A percentile compares a stretch with the other conserved stretches of the same genome.
phyloP scores from a whole-genome alignment of 2,329 filamentous ascomycete genomes.

The Colletotrichum noveboracense region DNA sequence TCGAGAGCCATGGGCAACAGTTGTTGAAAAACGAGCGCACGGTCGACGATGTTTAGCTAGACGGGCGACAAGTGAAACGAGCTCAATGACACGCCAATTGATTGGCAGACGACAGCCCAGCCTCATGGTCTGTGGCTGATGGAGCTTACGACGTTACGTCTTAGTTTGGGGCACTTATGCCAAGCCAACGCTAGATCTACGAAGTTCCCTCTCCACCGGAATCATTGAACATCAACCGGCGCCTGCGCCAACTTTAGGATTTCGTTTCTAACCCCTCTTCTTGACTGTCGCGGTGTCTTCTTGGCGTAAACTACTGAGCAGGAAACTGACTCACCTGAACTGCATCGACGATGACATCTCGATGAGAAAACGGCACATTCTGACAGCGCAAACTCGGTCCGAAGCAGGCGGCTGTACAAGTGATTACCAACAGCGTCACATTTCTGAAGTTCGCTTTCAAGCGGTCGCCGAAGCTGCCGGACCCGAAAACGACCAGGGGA shows the following conservation, averaged over 20 bases:
- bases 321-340: neutral
- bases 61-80: slow-evolving; percentile 7
- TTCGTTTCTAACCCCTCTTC: slow-evolving; percentile 1
- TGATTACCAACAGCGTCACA: neutral
- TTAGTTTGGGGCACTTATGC: neutral
- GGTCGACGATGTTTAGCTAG: neutral
- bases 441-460: neutral
- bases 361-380: neutral
- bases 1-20: slow-evolving; percentile 12
- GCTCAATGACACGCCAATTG: neutral
- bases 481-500: neutral
- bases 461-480: neutral
- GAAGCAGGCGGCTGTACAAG: neutral
- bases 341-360: neutral
- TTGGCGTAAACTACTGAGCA: neutral
- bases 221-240: neutral
- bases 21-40: neutral
- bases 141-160: neutral
- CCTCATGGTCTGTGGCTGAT: neutral
- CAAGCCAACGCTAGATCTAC: neutral
- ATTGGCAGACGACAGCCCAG: slow-evolving; percentile 5
- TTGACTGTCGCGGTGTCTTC: neutral
- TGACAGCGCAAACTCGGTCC: neutral
- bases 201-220: neutral
- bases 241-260: neutral